Base-by-base conservation (phyloP, 768 basidiomycete species). In the Hericium erinaceus region DNA sequence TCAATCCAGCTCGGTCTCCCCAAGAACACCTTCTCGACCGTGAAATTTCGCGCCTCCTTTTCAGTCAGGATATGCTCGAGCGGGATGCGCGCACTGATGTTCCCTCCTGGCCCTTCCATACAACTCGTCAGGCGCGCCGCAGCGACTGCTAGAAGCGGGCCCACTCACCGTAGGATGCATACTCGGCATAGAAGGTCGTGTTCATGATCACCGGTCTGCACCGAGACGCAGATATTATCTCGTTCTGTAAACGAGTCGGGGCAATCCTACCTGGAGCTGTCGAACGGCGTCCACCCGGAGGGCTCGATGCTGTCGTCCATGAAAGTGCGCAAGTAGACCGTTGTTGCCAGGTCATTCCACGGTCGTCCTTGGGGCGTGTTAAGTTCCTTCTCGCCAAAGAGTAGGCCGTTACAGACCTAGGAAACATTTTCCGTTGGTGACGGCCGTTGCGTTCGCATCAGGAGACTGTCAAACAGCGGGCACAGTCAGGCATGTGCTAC, bases 161-260 rank as follows among this genome's bases (percentile, higher is more conserved):
- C 39, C 16, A 57, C 64, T 39, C 60, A 77, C 83, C 83, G 20
- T 70, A 71, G 1, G 83, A 84, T 39, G 74, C 69, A 58, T 68
- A 83, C 64, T 85, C 83, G 1, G 81, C 83, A 57, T 79, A 84
- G 64, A 79, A 81, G 0, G 77, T 79, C 2, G 83, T 80, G 61
- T 77, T 75, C 57, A 75, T 69, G 18, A 84, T 78, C 2, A 73
- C 67, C 1, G 71, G 74, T 39, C 80, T 80, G 48, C n/a, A 33
- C 44, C 4, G 9, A 39, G 28, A 26, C 16, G 16, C 7, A 46
- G n/a, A 9, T 11, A n/a, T 46, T 22, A 15, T 46, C 5, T 12
- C 22, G n/a, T 9, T 46, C n/a, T 11, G 12, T n/a, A 18, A 22
- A 11, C 6, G 18, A 4, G 33, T 16, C 12, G 52, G 3, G 26